Conservation (phyloP, 2,329 filamentous ascomycete genomes). For the Exophiala oligosperma region DNA sequence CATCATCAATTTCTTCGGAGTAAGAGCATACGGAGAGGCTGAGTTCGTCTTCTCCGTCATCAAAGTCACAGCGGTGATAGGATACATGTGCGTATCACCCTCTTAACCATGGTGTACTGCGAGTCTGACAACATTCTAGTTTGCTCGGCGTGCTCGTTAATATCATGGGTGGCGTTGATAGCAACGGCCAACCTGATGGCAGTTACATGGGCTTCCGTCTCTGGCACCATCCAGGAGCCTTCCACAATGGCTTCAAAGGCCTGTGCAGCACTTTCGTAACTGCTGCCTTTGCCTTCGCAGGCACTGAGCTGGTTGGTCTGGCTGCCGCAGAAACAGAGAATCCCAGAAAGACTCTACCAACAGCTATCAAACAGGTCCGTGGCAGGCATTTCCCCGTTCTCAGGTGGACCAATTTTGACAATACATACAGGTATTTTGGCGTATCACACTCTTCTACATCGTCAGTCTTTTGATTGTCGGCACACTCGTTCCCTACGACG, state of each 20-base stretch:
- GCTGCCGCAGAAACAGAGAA: slow-evolving; percentile 55
- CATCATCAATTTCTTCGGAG: slow-evolving; percentile 76
- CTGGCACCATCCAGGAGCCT: slow-evolving; percentile 60
- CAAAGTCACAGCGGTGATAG: slow-evolving; percentile 78
- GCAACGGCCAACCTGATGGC: slow-evolving; percentile 67
- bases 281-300: slow-evolving; percentile 58
- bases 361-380: slow-evolving; percentile 48
- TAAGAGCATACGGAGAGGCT: slow-evolving; percentile 80
- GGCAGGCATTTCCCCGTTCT: neutral
- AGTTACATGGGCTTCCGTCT: slow-evolving; percentile 78
- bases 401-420: neutral
- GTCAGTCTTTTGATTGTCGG: slow-evolving; percentile 48
- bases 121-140: slow-evolving; percentile 41
- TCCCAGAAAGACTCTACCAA: slow-evolving; percentile 51
- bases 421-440: slow-evolving; percentile 42
- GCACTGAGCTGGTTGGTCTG: slow-evolving; percentile 56
- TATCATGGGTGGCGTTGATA: slow-evolving; percentile 63
- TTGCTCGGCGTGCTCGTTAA: slow-evolving; percentile 72
- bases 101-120: neutral
- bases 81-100: slow-evolving; percentile 66
- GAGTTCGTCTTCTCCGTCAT: slow-evolving; percentile 79
- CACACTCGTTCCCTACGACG: slow-evolving; percentile 44
- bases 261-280: slow-evolving; percentile 60
- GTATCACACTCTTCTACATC: slow-evolving; percentile 53
- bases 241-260: slow-evolving; percentile 50